phyloP scores from a whole-genome alignment of 768 basidiomycete species.

The Leccinum boreale region DNA sequence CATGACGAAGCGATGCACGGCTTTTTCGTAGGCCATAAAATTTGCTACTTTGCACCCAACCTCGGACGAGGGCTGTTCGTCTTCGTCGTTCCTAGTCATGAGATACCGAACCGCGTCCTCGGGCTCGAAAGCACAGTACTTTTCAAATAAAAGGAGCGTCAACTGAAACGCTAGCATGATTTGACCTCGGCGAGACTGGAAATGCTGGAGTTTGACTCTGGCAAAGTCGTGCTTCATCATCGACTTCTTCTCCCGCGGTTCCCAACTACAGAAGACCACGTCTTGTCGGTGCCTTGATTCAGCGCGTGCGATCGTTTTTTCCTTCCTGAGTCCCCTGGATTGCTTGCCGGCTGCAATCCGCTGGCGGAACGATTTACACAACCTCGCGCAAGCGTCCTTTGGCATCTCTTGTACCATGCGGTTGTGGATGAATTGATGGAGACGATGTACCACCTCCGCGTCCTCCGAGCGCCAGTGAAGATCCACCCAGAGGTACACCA shows the following conservation, averaged over 20 bases:
- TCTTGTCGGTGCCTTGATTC: slow-evolving; percentile 18
- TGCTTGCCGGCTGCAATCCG: slow-evolving; percentile 20
- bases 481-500: slow-evolving; percentile 70
- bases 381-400: slow-evolving; percentile 20
- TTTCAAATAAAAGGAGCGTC: slow-evolving; percentile 36
- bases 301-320: slow-evolving; percentile 25
- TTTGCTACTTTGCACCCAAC: slow-evolving; percentile 25
- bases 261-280: slow-evolving; percentile 20
- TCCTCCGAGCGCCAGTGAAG: slow-evolving; percentile 62
- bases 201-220: slow-evolving; percentile 30
- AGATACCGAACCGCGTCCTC: slow-evolving; percentile 42
- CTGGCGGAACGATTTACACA: slow-evolving; percentile 32
- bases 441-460: slow-evolving; percentile 28
- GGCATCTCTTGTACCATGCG: slow-evolving; percentile 31
- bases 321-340: slow-evolving; percentile 24
- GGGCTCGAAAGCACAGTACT: slow-evolving; percentile 40
- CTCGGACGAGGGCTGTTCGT: slow-evolving; percentile 25
- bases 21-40: slow-evolving; percentile 36
- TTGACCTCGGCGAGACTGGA: slow-evolving; percentile 36
- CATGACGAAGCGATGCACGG: slow-evolving; percentile 45
- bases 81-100: slow-evolving; percentile 31
- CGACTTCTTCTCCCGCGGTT: slow-evolving; percentile 25
- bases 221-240: slow-evolving; percentile 29
- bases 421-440: slow-evolving; percentile 32
- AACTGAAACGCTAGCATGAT: slow-evolving; percentile 47